phyloP scores from a whole-genome alignment of 768 basidiomycete species.

The Termitomyces sp. region DNA sequence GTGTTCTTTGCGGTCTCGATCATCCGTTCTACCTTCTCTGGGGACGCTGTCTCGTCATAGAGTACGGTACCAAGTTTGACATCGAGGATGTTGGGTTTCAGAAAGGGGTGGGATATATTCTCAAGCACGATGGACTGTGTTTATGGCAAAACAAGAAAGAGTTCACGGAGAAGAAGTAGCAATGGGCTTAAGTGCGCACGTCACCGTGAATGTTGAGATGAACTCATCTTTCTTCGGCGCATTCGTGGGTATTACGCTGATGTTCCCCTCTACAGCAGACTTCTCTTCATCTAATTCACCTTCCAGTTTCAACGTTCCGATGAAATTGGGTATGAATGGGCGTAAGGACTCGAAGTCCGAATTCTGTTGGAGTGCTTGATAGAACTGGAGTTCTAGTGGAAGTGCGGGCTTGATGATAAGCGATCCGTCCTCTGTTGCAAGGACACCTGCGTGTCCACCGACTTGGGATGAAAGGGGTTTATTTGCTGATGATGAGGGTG shows the following conservation, averaged over 20 bases:
- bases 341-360: conserved; percentile 37
- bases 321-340: conserved; percentile 68
- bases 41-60: conserved; percentile 61
- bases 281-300: conserved; percentile 45
- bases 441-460: conserved; percentile 77
- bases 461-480: conserved; percentile 41
- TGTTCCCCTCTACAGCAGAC: conserved; percentile 9
- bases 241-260: conserved; percentile 11
- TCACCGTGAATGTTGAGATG: background rate
- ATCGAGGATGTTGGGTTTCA: conserved; percentile 83
- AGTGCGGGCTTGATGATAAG: conserved; percentile 79
- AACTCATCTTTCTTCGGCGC: conserved; percentile 17
- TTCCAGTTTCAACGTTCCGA: conserved; percentile 72
- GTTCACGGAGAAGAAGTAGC: background rate
- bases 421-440: conserved; percentile 63
- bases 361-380: conserved; percentile 46
- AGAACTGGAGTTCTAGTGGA: conserved; percentile 64
- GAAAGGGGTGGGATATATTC: conserved; percentile 71
- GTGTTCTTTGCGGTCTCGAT: conserved; percentile 58
- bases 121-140: conserved; percentile 78
- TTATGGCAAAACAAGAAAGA: background rate
- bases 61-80: conserved; percentile 90
- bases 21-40: conserved; percentile 81
- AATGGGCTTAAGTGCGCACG: background rate
- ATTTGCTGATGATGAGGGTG: background rate